Percentiles rank a stretch among this genome's conserved stretches.
phyloP scores from a whole-genome alignment of 805 yeast genomes.

The Yamadazyma phyllophila region DNA sequence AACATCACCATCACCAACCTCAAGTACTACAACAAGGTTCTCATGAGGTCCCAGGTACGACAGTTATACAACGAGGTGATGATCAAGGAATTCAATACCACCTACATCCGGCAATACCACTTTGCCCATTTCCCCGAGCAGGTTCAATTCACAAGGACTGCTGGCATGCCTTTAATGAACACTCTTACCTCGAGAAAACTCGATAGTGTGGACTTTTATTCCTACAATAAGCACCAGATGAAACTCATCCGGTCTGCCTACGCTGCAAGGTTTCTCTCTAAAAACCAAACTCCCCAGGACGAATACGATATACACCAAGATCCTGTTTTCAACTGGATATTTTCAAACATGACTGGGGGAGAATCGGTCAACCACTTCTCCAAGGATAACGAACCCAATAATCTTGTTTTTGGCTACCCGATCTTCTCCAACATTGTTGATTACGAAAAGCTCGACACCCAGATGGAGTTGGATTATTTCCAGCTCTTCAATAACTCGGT shows the following conservation, averaged over 20 bases:
- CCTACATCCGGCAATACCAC: constrained; percentile 14
- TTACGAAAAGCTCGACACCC: neutral
- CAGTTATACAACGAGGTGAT: constrained; percentile 20
- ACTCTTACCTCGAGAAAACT: neutral
- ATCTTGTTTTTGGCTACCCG: constrained; percentile 5
- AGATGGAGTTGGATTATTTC: constrained; percentile 10
- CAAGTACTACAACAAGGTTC: constrained; percentile 1
- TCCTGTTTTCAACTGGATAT: constrained; percentile 6
- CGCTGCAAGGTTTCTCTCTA: neutral
- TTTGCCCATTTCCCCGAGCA: constrained; percentile 21
- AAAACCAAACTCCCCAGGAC: neutral
- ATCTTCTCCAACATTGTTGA: constrained; percentile 6
- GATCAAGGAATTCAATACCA: constrained; percentile 18
- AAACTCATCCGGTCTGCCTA: neutral
- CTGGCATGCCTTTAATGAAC: constrained; percentile 3
- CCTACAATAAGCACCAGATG: constrained; percentile 6
- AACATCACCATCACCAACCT: constrained; percentile 7
- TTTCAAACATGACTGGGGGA: constrained; percentile 1
- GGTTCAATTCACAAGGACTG: constrained; percentile 3
- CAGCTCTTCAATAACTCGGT: neutral
- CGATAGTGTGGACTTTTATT: neutral
- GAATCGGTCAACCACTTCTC: neutral
- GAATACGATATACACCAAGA: constrained; percentile 1
- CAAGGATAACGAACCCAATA: neutral
- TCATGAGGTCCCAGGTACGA: neutral